Evolutionary conservation across 306 rosid genomes (phyloP), one percentile per base, ranked within the genome.

Genomic region (Styphnolobium japonicum): DNA sequence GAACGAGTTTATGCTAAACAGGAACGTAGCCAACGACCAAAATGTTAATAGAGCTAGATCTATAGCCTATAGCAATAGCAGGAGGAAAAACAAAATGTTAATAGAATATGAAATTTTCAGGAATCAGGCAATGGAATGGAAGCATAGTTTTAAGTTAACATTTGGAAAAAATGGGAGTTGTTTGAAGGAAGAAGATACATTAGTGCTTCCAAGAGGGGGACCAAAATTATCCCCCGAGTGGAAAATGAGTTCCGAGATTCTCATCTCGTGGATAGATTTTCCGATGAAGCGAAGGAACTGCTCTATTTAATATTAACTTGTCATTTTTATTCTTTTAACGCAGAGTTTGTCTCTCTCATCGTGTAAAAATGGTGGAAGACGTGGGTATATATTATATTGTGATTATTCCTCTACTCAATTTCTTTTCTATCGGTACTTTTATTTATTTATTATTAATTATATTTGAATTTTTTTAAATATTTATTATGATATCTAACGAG

Each of bases 151-250:
- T n/a, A n/a, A n/a, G n/a, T 36, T 10, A 10, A 63, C 18, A 56
- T 21, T 22, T 21, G 25, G 49, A n/a, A 71, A 7, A 53, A 10
- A 73, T 15, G 3, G 7, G 63, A 25, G 16, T 19, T 6, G 22
- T 52, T 7, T 14, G 27, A 56, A 12, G 25, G 33, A 7, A 16
- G 68, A 29, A 16, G 34, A 14, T 19, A 69, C 73, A 5, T 12
- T 1, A 25, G 43, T 67, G 91, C 72, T 76, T 80, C 73, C 66
- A 40, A 46, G 53, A 78, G 22, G 53, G 39, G 12, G 12, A 68
- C 15, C 23, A 45, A 42, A 43, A 43, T 1, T 8, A 9, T 22
- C 3, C 31, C 63, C 63, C n/a, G 15, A 1, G 33, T 0, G 9
- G 7, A 16, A 49, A 49, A 49, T 49, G 56, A 15, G 56, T 16